Evolutionary conservation across 140 eudicot species (phyloP), one percentile per base, ranked within the genome.

Genomic region (Artemisia princeps): DNA sequence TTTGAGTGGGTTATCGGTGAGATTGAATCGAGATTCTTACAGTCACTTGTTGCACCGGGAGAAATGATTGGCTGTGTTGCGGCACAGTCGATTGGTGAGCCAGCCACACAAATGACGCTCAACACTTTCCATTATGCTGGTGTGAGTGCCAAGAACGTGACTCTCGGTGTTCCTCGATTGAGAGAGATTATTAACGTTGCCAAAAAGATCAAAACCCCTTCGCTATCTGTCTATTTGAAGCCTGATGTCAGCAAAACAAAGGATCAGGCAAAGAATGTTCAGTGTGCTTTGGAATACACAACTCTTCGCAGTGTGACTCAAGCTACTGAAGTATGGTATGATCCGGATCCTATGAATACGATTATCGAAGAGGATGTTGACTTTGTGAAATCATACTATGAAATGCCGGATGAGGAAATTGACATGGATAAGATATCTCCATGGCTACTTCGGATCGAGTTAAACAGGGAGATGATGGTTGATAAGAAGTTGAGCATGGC

Each of bases 251-350:
- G 86, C 52, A 80, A 86, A 69, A 71, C 95, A n/a, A 87, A 91
- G 75, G 96, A 91, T 16, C 73, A 74, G 70, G 98, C 98, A 17
- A 91, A 91, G 73, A 91, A 67, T 60, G 98, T 91, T 16, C 98
- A 91, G 72, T 87, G 98, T 78, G 95, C 88, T 37, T 62, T 87
- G 49, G 98, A 88, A 53, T 91, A 91, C 72, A 91, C 96, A 2
- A 87, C 96, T 37, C 72, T 91, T 8, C 80, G 98, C 4, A 83
- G 96, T 80, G 98, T 91, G 62, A 91, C 98, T 0, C 96, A 91
- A 74, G 98, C 98, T 58, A 91, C 98, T 33, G 98, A 91, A 81
- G 98, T 91, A 26, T 91, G 98, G 98, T 91, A 87, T 48, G 98
- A 91, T 62, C 98, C 98, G 50, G 98, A 91, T 62, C 96, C 98